Percentiles rank a stretch among this genome's conserved stretches.
These are phyloP conservation scores for Amniculicola lignicola DNA, from an alignment of 495 filamentous ascomycete genomes.

Conservation along the genomic window DNA sequence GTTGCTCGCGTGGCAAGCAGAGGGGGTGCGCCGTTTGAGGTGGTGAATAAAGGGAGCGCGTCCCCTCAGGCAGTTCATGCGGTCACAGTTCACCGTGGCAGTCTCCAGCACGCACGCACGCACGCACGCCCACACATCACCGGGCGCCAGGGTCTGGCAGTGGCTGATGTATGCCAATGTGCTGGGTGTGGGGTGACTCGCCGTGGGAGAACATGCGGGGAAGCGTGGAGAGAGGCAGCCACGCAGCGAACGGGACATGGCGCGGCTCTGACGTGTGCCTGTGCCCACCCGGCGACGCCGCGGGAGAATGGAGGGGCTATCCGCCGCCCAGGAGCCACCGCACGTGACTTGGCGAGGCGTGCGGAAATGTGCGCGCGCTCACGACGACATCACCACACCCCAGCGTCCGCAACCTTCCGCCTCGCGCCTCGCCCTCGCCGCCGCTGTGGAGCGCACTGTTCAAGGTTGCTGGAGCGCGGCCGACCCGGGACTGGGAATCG, in stretches of 20 bases:
- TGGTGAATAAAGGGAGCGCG: slow-evolving; percentile 2
- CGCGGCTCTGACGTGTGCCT: slow-evolving; percentile 7
- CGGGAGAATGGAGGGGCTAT: slow-evolving; percentile 12
- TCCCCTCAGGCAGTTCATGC: slow-evolving; percentile 10
- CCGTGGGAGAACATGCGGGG: slow-evolving; percentile 11
- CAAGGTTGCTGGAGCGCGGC: background rate
- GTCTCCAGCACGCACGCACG: slow-evolving; percentile 1
- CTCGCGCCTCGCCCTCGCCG: background rate
- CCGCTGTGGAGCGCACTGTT: background rate
- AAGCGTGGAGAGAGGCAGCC: slow-evolving; percentile 8
- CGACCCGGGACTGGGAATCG: slow-evolving; percentile 11
- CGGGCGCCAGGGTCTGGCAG: background rate
- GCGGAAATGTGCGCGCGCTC: no score
- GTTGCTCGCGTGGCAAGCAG: background rate
- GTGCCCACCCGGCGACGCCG: background rate
- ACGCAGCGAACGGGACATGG: background rate
- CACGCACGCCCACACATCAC: no score
- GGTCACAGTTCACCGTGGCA: slow-evolving; percentile 3
- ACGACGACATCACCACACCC: background rate
- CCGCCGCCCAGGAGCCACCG: background rate
- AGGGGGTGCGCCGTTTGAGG: slow-evolving; percentile 4
- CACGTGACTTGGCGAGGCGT: background rate
- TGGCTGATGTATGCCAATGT: slow-evolving; percentile 6
- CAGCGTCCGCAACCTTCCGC: background rate
- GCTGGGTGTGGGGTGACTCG: slow-evolving; percentile 14